A percentile compares a stretch with the other conserved stretches of the same genome.
phyloP scores from a whole-genome alignment of 2,329 filamentous ascomycete genomes.

The Colletotrichum sp. region DNA sequence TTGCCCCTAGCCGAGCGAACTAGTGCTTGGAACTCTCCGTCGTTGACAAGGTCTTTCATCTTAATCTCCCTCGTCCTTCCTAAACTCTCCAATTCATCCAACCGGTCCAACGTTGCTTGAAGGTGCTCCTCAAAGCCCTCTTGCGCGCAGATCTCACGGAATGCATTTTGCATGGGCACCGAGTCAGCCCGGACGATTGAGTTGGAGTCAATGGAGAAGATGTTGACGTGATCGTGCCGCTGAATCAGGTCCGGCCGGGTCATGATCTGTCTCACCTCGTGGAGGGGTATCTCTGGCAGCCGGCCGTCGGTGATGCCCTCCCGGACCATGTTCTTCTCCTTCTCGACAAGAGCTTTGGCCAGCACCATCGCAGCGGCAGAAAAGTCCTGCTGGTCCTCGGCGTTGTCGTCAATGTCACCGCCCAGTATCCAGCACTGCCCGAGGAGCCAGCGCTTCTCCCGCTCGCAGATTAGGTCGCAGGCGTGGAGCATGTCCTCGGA shows the following conservation, averaged over 20 bases:
- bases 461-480: conserved; percentile 74
- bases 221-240: conserved; percentile 88
- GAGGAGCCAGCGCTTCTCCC: conserved; percentile 76
- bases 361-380: conserved; percentile 92
- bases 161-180: conserved; percentile 95
- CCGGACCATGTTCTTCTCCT: conserved; percentile 63
- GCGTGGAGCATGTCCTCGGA: conserved; percentile 78
- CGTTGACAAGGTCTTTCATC: conserved; percentile 89
- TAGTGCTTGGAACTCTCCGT: conserved; percentile 64
- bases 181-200: conserved; percentile 93
- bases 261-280: conserved; percentile 90
- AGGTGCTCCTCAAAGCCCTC: conserved; percentile 58
- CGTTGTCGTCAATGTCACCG: conserved; percentile 87
- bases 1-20: background rate
- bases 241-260: conserved; percentile 95
- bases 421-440: conserved; percentile 80
- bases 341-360: conserved; percentile 87
- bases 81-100: conserved; percentile 87
- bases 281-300: conserved; percentile 58
- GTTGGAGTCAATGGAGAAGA: conserved; percentile 90
- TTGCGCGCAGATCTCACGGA: conserved; percentile 79
- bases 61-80: conserved; percentile 94
- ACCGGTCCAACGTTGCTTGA: conserved; percentile 65
- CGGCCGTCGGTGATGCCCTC: conserved; percentile 4
- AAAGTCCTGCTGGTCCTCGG: conserved; percentile 96